A percentile compares a stretch with the other conserved stretches of the same genome.
These are phyloP conservation scores for Mallotus nudiflorus DNA, from an alignment of 345 rosid genomes.

Conservation along the genomic window DNA sequence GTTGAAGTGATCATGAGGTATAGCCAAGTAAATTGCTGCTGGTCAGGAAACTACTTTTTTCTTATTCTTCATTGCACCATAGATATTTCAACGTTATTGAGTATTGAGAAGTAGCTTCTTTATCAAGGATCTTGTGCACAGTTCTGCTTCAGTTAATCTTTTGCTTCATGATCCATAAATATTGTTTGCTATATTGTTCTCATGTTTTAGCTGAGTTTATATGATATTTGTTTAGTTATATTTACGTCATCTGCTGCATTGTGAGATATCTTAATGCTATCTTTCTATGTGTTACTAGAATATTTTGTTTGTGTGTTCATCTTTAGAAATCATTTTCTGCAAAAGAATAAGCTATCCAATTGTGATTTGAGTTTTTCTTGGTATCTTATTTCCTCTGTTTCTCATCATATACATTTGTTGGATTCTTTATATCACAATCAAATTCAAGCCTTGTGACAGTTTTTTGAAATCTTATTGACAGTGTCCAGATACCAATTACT, in stretches of 20 bases:
- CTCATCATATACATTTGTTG: neutral
- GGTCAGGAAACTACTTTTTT: slow-evolving; percentile 2
- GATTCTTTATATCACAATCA: neutral
- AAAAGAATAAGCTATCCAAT: neutral
- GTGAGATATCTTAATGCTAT: neutral
- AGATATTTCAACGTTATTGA: neutral
- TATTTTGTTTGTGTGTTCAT: neutral
- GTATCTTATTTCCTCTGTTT: neutral
- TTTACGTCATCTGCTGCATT: neutral
- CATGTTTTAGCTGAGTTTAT: neutral
- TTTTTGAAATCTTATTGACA: slow-evolving; percentile 29
- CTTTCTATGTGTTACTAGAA: neutral
- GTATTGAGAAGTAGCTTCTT: neutral
- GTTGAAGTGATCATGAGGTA: slow-evolving; percentile 22
- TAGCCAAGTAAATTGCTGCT: slow-evolving; percentile 11
- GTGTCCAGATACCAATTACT: slow-evolving; percentile 96
- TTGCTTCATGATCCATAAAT: neutral
- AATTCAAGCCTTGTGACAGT: slow-evolving; percentile 1
- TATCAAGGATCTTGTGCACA: neutral
- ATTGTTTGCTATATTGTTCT: neutral
- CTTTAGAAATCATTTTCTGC: neutral
- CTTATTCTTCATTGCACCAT: neutral
- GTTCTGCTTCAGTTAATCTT: neutral
- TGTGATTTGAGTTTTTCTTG: neutral
- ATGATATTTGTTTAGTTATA: neutral